A percentile compares a stretch with the other conserved stretches of the same genome.
Conservation (phyloP, 1,284 basidiomycete species). For the Volvariella surrecta region DNA sequence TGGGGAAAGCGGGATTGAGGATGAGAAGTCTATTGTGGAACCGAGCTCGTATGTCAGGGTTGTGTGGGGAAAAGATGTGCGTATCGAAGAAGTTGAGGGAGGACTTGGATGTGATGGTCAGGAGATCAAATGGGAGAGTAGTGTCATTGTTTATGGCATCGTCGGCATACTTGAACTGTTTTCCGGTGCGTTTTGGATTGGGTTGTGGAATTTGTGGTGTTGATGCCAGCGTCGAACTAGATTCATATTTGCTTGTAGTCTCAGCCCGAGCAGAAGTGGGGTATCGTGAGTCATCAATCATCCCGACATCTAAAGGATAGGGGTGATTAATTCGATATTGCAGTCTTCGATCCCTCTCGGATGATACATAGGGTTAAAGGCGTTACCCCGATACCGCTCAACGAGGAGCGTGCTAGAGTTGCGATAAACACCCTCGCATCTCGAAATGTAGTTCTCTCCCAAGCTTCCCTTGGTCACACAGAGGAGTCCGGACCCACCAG, state of each 20-base stretch:
- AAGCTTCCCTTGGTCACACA: slow-evolving; percentile 36
- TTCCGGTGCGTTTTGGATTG: slow-evolving; percentile 35
- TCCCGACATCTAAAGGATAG: slow-evolving; percentile 4
- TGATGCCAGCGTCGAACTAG: slow-evolving; percentile 30
- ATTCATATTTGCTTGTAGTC: slow-evolving; percentile 64
- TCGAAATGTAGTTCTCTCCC: slow-evolving; percentile 32
- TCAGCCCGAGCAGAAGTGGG: slow-evolving; percentile 52
- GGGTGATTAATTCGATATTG: slow-evolving; percentile 7
- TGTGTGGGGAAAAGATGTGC: slow-evolving; percentile 50
- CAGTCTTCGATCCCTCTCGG: slow-evolving; percentile 56
- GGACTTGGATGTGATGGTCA: slow-evolving; percentile 15
- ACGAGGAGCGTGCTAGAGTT: slow-evolving; percentile 46
- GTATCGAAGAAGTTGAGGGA: slow-evolving; percentile 42
- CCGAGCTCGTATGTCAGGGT: slow-evolving; percentile 42
- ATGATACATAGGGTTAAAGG: slow-evolving; percentile 57
- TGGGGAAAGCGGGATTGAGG: slow-evolving; percentile 12
- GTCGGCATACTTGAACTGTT: slow-evolving; percentile 63
- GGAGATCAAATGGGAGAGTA: slow-evolving; percentile 40
- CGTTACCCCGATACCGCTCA: slow-evolving; percentile 58
- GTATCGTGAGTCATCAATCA: slow-evolving; percentile 36
- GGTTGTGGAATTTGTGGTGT: slow-evolving; percentile 8
- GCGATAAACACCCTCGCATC: slow-evolving; percentile 42
- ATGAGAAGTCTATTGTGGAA: slow-evolving; percentile 15
- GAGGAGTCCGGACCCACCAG: slow-evolving; percentile 15
- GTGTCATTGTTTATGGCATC: slow-evolving; percentile 61